These are phyloP conservation scores for Neofusicoccum umdonicola DNA, from an alignment of 2,329 filamentous ascomycete genomes.

Conservation along the genomic window DNA sequence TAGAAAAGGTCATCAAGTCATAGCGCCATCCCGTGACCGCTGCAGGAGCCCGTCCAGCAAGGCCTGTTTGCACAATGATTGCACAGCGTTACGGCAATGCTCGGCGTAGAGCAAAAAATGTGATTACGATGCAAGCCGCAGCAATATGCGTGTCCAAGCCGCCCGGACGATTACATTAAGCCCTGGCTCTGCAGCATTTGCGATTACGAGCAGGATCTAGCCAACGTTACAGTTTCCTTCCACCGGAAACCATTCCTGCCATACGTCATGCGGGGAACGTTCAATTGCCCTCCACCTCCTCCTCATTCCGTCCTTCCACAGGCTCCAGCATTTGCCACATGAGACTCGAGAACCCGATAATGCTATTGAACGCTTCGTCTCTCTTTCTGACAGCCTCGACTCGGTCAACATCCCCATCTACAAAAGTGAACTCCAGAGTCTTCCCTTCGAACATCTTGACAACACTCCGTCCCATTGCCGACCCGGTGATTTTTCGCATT, in stretches of 20 bases:
- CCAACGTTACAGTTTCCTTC: background rate
- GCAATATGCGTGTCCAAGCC: background rate
- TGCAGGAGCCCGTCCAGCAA: background rate
- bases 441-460: background rate
- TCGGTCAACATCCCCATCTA: slow-evolving; percentile 17
- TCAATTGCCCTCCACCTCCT: background rate
- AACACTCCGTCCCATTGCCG: background rate
- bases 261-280: background rate
- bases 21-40: background rate
- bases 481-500: slow-evolving; percentile 25
- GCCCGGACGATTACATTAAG: background rate
- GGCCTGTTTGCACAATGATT: background rate
- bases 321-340: slow-evolving; percentile 34
- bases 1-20: background rate
- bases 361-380: slow-evolving; percentile 37
- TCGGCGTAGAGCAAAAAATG: background rate
- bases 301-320: background rate
- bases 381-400: slow-evolving; percentile 30
- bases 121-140: background rate
- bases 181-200: too few species aligned
- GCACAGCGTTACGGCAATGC: background rate
- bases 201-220: too few species aligned
- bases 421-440: slow-evolving; percentile 18
- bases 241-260: background rate
- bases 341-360: slow-evolving; percentile 36